These are phyloP conservation scores for Lactarius tabidus DNA, from an alignment of 768 basidiomycete species.

Conservation along the genomic window DNA sequence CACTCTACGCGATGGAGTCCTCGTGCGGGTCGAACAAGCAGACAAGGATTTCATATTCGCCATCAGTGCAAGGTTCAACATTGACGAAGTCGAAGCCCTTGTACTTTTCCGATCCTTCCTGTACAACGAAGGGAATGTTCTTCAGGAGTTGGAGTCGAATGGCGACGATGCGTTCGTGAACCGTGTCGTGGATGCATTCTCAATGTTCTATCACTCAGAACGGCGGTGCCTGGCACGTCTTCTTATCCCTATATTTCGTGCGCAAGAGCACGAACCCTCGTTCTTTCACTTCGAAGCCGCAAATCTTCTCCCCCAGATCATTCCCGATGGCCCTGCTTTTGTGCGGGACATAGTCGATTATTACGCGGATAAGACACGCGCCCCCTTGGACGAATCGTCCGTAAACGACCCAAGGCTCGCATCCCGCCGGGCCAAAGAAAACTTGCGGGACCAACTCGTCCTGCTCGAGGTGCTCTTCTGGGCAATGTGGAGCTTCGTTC, in stretches of 20 bases:
- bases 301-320: conserved; percentile 52
- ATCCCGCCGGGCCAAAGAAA: conserved; percentile 71
- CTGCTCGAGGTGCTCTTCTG: conserved; percentile 86
- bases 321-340: conserved; percentile 64
- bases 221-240: conserved; percentile 64
- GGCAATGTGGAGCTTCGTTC: conserved; percentile 74
- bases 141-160: conserved; percentile 31
- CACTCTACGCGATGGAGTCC: conserved; percentile 61
- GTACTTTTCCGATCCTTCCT: conserved; percentile 72
- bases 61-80: conserved; percentile 66
- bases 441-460: conserved; percentile 70
- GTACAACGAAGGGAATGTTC: conserved; percentile 57
- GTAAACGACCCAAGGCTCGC: conserved; percentile 53
- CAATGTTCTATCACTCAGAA: conserved; percentile 80
- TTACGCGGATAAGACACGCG: conserved; percentile 53
- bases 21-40: conserved; percentile 57
- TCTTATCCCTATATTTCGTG: conserved; percentile 72
- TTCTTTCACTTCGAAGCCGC: conserved; percentile 51
- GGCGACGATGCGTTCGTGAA: conserved; percentile 47
- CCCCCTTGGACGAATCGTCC: conserved; percentile 43
- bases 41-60: conserved; percentile 68
- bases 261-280: conserved; percentile 55
- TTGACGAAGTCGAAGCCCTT: conserved; percentile 79
- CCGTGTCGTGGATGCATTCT: conserved; percentile 65
- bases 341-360: conserved; percentile 55